Conservation (phyloP, 2,329 filamentous ascomycete genomes). For the Fusarium nanum region DNA sequence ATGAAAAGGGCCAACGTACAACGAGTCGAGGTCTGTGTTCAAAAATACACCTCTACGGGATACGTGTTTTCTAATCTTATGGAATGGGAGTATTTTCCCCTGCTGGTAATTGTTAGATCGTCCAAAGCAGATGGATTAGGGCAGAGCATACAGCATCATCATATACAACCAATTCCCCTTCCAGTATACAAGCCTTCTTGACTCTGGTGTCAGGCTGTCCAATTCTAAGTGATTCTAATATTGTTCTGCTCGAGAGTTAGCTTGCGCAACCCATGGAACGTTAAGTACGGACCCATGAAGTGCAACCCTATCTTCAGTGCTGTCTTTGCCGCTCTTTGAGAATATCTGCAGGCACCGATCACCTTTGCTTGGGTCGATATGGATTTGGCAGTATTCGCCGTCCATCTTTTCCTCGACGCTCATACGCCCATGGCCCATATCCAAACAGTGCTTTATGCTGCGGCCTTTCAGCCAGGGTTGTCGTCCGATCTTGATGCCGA, state of each 20-base stretch:
- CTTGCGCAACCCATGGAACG: not conserved
- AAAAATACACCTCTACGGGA: conserved; percentile 77
- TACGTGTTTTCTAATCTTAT: conserved; percentile 85
- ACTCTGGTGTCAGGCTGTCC: conserved; percentile 69
- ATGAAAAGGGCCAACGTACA: conserved; percentile 56
- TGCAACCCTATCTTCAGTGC: conserved; percentile 74
- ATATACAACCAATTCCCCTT: conserved; percentile 86
- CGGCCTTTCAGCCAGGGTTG: conserved; percentile 73
- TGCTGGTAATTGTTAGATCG: conserved; percentile 54
- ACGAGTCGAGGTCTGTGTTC: conserved; percentile 75
- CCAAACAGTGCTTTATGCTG: conserved; percentile 79
- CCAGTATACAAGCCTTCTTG: conserved; percentile 76
- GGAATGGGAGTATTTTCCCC: conserved; percentile 76
- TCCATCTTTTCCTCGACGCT: conserved; percentile 87
- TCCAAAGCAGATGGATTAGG: not conserved
- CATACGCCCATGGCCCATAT: conserved; percentile 71
- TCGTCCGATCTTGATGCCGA: conserved; percentile 73
- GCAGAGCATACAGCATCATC: conserved; percentile 65
- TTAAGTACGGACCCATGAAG: conserved; percentile 64
- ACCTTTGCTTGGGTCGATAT: conserved; percentile 74
- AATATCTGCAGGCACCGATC: conserved; percentile 78
- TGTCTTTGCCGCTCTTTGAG: conserved; percentile 92
- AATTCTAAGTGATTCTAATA: conserved; percentile 73
- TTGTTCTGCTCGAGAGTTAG: conserved; percentile 55
- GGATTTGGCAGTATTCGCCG: conserved; percentile 91